These are phyloP conservation scores for Endothia cerciana DNA, from an alignment of 2,329 filamentous ascomycete species.

Conservation along the genomic window DNA sequence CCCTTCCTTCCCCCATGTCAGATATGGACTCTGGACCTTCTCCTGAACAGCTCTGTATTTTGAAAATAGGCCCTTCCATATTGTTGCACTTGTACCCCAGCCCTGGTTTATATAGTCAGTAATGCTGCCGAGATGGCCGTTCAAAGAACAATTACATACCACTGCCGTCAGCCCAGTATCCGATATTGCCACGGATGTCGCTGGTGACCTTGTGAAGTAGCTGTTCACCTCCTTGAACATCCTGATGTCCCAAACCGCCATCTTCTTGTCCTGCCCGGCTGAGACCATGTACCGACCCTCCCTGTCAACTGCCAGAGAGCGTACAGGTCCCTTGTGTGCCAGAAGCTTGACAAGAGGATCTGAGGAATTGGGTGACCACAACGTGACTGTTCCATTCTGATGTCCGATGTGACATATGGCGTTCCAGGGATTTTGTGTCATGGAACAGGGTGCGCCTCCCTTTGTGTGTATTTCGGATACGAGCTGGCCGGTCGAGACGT, in stretches of 20 bases:
- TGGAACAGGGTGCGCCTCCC: conserved; percentile 79
- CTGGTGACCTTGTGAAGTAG: conserved; percentile 83
- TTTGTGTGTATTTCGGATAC: conserved; percentile 85
- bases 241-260: conserved; percentile 95
- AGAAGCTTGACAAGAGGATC: conserved; percentile 89
- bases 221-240: conserved; percentile 92
- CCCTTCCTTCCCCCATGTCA: conserved; percentile 89
- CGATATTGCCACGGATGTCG: conserved; percentile 82
- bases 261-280: conserved; percentile 84
- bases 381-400: conserved; percentile 89
- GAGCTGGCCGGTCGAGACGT: conserved; percentile 89
- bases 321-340: conserved; percentile 86
- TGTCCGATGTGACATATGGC: conserved; percentile 91
- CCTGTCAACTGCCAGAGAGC: conserved; percentile 81
- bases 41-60: conserved; percentile 71
- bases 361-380: conserved; percentile 93
- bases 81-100: conserved; percentile 84
- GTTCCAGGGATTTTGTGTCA: conserved; percentile 90
- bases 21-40: conserved; percentile 86
- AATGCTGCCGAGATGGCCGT: neutral
- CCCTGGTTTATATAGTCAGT: conserved; percentile 45
- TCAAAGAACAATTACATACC: neutral
- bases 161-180: conserved; percentile 87
- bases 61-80: conserved; percentile 90
- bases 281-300: conserved; percentile 96